Conservation (phyloP, 164 flowering plant genomes). For the Saururus chinensis region DNA sequence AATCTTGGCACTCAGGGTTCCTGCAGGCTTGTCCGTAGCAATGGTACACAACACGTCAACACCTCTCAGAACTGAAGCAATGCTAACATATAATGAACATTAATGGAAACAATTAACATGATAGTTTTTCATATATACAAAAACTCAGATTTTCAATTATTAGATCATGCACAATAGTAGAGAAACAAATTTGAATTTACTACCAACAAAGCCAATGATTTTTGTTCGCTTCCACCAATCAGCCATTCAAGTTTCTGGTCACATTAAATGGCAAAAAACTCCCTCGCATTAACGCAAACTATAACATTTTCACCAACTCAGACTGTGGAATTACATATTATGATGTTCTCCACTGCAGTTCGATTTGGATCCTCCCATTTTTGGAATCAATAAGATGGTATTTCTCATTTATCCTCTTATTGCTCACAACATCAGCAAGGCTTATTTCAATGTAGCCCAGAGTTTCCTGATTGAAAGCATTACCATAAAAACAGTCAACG, state of each 20-base stretch:
- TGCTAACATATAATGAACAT: too few species aligned
- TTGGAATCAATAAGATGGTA: slow-evolving; percentile 88
- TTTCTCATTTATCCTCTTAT: slow-evolving; percentile 76
- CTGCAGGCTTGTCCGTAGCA: too few species aligned
- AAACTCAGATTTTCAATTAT: background rate
- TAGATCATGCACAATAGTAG: background rate
- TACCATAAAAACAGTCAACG: background rate
- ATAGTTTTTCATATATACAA: background rate
- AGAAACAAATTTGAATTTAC: slow-evolving; percentile 1
- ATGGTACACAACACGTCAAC: too few species aligned
- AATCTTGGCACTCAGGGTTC: too few species aligned
- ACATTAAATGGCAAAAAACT: background rate
- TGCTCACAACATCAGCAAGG: slow-evolving; percentile 67
- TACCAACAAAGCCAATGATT: background rate
- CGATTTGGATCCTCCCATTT: slow-evolving; percentile 77
- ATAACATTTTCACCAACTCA: background rate
- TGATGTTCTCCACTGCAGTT: slow-evolving; percentile 84
- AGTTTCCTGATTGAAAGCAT: slow-evolving; percentile 38
- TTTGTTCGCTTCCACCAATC: background rate
- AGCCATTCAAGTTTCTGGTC: background rate
- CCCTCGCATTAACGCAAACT: background rate
- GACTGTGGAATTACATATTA: slow-evolving; percentile 3
- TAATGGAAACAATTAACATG: too few species aligned
- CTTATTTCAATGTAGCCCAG: slow-evolving; percentile 70
- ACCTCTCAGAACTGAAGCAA: too few species aligned